Conservation (phyloP, 139 green algal species). For the Chlamydomonas schloesseri region DNA sequence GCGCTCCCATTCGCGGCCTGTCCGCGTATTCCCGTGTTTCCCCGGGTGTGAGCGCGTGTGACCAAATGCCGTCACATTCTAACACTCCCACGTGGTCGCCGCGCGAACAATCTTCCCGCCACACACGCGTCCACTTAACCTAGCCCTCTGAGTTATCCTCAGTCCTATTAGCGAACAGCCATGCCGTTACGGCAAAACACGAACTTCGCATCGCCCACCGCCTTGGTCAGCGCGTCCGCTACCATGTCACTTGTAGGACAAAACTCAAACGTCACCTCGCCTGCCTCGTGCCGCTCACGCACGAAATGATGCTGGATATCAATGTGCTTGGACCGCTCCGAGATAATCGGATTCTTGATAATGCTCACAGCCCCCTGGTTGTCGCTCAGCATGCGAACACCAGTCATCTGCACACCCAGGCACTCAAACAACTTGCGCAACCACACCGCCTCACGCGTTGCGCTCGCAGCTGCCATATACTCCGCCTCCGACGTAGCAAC, state of each 20-base stretch:
- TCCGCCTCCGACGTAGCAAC: slow-evolving; percentile 66
- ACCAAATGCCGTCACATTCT: too few relatives aligned
- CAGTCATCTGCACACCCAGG: neutral
- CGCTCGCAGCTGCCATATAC: slow-evolving; percentile 52
- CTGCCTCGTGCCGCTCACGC: slow-evolving; percentile 38
- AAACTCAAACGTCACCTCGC: slow-evolving; percentile 34
- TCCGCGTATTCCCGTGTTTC: too few relatives aligned
- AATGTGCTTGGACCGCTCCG: slow-evolving; percentile 59
- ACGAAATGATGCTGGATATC: slow-evolving; percentile 59
- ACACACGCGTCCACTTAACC: too few relatives aligned
- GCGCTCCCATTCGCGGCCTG: too few relatives aligned
- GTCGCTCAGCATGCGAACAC: slow-evolving; percentile 36
- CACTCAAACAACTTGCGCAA: slow-evolving; percentile 53
- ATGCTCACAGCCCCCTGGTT: slow-evolving; percentile 59
- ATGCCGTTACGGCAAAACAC: slow-evolving; percentile 20
- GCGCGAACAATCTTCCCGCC: too few relatives aligned
- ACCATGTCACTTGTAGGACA: slow-evolving; percentile 25
- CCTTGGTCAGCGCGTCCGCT: slow-evolving; percentile 61
- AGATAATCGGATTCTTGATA: slow-evolving; percentile 50
- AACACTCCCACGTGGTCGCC: too few relatives aligned
- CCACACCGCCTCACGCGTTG: slow-evolving; percentile 59
- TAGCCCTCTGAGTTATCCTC: too few relatives aligned
- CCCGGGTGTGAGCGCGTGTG: too few relatives aligned
- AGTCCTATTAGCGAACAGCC: slow-evolving; percentile 38
- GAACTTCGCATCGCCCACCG: slow-evolving; percentile 33